Percentiles rank a stretch among this genome's conserved stretches.
Evolutionary conservation across 2,329 filamentous ascomycete genomes (phyloP).

Genomic region (Stenocarpella maydis): DNA sequence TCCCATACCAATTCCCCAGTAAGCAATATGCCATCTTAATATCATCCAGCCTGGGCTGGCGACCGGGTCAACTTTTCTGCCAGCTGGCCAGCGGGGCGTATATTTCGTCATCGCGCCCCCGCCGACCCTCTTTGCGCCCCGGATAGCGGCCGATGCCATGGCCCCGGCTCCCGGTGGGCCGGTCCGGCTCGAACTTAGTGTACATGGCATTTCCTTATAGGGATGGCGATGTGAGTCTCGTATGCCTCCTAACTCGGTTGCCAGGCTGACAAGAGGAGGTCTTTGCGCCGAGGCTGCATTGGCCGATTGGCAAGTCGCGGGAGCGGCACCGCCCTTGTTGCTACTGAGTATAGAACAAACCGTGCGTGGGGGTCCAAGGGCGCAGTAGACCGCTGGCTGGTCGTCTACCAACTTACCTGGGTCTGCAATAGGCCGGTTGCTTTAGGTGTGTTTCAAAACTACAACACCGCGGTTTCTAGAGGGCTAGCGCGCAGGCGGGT

Average conservation of each 20-base stretch:
- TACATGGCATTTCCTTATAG: no score
- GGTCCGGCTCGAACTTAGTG: slow-evolving; percentile 12
- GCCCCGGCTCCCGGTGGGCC: slow-evolving; percentile 12
- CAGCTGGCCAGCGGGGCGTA: slow-evolving; percentile 8
- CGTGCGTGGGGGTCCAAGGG: slow-evolving; percentile 10
- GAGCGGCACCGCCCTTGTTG: slow-evolving; percentile 1
- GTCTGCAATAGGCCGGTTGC: background rate
- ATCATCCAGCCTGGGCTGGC: background rate
- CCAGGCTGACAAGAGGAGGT: background rate
- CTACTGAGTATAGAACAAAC: background rate
- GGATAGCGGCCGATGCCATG: slow-evolving; percentile 23
- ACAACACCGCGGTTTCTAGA: background rate
- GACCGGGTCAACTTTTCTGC: background rate
- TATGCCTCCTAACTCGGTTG: background rate
- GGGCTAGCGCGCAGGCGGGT: background rate
- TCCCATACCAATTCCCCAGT: no score
- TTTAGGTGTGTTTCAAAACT: background rate
- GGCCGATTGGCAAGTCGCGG: slow-evolving; percentile 2
- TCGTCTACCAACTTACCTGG: background rate
- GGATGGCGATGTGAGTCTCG: background rate
- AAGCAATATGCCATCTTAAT: background rate
- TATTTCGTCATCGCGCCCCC: slow-evolving; percentile 32
- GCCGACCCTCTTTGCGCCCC: slow-evolving; percentile 2
- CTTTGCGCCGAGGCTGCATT: background rate
- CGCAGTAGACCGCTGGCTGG: background rate